phyloP scores from a whole-genome alignment of 768 basidiomycete species.

The Leccinum disarticulatum region DNA sequence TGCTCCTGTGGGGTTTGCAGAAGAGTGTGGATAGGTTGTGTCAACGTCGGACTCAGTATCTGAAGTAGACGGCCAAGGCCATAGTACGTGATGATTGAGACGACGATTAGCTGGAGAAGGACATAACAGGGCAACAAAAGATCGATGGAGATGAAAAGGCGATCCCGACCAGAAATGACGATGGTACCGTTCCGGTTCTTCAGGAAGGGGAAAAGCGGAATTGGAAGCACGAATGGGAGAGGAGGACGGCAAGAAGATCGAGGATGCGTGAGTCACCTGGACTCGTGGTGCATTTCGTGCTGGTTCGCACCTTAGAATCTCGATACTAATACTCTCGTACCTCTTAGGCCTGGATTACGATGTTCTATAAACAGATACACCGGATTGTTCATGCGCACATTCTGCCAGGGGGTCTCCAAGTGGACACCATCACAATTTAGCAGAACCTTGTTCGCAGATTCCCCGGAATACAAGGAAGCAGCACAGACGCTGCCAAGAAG shows the following conservation, averaged over 20 bases:
- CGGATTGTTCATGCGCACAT: too few relatives aligned
- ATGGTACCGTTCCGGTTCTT: not conserved
- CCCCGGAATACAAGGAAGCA: too few relatives aligned
- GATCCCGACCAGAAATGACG: not conserved
- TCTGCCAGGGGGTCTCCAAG: too few relatives aligned
- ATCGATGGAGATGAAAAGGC: not conserved
- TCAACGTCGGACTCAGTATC: not conserved
- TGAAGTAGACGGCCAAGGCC: not conserved
- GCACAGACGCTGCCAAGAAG: too few relatives aligned
- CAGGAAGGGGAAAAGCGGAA: not conserved
- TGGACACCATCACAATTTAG: too few relatives aligned
- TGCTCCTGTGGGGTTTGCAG: too few relatives aligned
- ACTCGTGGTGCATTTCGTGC: slow-evolving; percentile 6
- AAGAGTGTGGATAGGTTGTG: too few relatives aligned
- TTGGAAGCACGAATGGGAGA: not conserved
- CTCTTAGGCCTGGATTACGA: too few relatives aligned
- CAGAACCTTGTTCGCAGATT: too few relatives aligned
- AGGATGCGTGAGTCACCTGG: slow-evolving; percentile 56
- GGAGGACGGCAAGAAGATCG: slow-evolving; percentile 46
- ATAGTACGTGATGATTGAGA: slow-evolving; percentile 57
- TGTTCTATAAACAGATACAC: too few relatives aligned
- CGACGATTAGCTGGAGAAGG: slow-evolving; percentile 12
- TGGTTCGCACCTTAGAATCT: not conserved
- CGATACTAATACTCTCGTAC: too few relatives aligned
- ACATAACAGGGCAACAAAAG: not conserved